phyloP scores from a whole-genome alignment of 768 basidiomycete genomes.

The Leucosporidium scottii region DNA sequence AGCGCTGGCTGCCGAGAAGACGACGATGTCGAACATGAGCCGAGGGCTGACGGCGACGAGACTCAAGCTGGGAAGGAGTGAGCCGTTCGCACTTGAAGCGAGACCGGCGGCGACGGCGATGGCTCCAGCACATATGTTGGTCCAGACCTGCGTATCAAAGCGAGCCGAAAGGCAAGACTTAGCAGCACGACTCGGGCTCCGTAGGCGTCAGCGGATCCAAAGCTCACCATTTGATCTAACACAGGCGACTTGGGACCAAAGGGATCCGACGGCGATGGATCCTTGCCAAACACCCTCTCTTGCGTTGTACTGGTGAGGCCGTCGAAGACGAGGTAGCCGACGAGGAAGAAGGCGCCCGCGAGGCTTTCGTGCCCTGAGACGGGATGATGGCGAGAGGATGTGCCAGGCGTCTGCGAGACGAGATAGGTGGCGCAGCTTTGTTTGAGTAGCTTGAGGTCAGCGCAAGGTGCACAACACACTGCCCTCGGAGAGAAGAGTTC shows the following conservation, averaged over 20 bases:
- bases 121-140: slow-evolving; percentile 24
- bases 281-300: slow-evolving; percentile 35
- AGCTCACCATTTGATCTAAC: slow-evolving; percentile 28
- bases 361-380: too few relatives aligned
- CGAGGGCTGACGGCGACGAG: slow-evolving; percentile 4
- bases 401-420: slow-evolving; percentile 15
- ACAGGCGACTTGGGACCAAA: slow-evolving; percentile 33
- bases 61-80: slow-evolving; percentile 14
- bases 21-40: slow-evolving; percentile 23
- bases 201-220: too few relatives aligned
- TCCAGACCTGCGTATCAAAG: slow-evolving; percentile 19
- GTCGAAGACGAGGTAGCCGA: slow-evolving; percentile 36
- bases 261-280: slow-evolving; percentile 27
- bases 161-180: background rate
- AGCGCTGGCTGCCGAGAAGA: slow-evolving; percentile 25
- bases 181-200: too few relatives aligned
- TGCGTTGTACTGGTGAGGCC: slow-evolving; percentile 38
- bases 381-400: background rate
- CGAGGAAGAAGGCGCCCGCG: slow-evolving; percentile 21
- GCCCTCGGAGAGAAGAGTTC: too few relatives aligned
- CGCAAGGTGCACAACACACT: too few relatives aligned
- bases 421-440: slow-evolving; percentile 35
- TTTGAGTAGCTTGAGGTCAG: too few relatives aligned
- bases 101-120: slow-evolving; percentile 22
- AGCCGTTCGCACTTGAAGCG: slow-evolving; percentile 14